These are phyloP conservation scores for Tricholoma terreum DNA, from an alignment of 768 basidiomycete species.

Conservation along the genomic window DNA sequence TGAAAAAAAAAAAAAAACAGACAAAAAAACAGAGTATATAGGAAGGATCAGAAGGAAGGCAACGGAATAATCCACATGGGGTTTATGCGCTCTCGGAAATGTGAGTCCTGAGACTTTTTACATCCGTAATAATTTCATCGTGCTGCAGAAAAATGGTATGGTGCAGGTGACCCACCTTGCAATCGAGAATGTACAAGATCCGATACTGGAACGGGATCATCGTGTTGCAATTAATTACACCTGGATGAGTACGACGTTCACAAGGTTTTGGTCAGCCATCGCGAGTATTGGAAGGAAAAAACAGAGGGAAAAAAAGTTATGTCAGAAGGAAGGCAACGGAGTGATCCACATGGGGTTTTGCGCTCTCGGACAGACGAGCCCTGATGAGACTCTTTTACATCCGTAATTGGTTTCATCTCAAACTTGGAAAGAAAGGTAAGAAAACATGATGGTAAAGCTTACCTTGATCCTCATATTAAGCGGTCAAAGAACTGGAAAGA, in stretches of 20 bases:
- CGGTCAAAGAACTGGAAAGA: too few relatives aligned
- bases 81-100: slow-evolving; percentile 22
- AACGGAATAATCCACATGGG: slow-evolving; percentile 51
- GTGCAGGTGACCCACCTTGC: slow-evolving; percentile 3
- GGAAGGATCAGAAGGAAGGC: slow-evolving; percentile 51
- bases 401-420: slow-evolving; percentile 29
- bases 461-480: neutral
- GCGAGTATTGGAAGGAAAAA: slow-evolving; percentile 20
- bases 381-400: slow-evolving; percentile 24
- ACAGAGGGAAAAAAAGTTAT: neutral
- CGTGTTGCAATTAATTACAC: neutral
- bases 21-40: too few relatives aligned
- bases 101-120: slow-evolving; percentile 17
- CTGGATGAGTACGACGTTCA: neutral
- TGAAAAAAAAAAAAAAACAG: neutral
- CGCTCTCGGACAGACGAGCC: slow-evolving; percentile 32
- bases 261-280: slow-evolving; percentile 3
- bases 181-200: neutral
- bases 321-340: slow-evolving; percentile 69
- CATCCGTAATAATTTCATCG: slow-evolving; percentile 15
- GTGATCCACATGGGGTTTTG: slow-evolving; percentile 50
- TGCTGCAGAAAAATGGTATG: neutral
- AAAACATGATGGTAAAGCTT: neutral
- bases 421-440: neutral
- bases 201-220: neutral